Evolutionary conservation across 192 early-diverging fungal genomes (phyloP).

Genomic region (Coemansia umbellata): DNA sequence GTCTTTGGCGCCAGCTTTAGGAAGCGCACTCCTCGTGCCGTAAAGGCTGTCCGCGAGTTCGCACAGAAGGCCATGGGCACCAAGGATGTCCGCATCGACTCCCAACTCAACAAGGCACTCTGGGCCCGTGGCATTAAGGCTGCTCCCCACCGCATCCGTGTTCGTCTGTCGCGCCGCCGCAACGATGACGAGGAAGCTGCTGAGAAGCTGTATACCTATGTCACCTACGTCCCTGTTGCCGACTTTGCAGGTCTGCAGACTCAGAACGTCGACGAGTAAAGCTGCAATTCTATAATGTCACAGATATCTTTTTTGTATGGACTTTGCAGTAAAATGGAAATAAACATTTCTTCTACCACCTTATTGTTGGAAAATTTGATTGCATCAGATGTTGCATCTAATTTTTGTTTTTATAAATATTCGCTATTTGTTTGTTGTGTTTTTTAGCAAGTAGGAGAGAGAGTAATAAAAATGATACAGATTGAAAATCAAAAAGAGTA

Average conservation of each 20-base stretch:
- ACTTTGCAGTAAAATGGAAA: background rate
- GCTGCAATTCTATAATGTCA: background rate
- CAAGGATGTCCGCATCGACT: slow-evolving; percentile 93
- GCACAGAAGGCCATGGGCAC: slow-evolving; percentile 94
- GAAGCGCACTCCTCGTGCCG: slow-evolving; percentile 93
- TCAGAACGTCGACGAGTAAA: slow-evolving; percentile 61
- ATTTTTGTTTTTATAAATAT: no score
- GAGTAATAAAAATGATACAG: no score
- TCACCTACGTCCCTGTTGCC: slow-evolving; percentile 80
- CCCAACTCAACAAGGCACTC: slow-evolving; percentile 90
- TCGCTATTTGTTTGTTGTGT: no score
- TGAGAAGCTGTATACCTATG: slow-evolving; percentile 97
- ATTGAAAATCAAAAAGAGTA: no score
- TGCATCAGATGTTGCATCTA: background rate
- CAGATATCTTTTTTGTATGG: background rate
- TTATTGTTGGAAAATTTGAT: background rate
- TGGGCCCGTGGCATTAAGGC: slow-evolving; percentile 93
- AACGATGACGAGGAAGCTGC: slow-evolving; percentile 96
- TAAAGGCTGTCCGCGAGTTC: slow-evolving; percentile 91
- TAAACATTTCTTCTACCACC: background rate
- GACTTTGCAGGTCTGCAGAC: slow-evolving; percentile 88
- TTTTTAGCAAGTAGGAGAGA: no score
- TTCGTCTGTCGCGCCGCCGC: slow-evolving; percentile 91
- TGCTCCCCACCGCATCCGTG: slow-evolving; percentile 92
- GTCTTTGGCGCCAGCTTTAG: slow-evolving; percentile 84